Evolutionary conservation across 2,329 filamentous ascomycete species (phyloP), one percentile per base, ranked within the genome.

Genomic region (Keithomyces neogunnii): DNA sequence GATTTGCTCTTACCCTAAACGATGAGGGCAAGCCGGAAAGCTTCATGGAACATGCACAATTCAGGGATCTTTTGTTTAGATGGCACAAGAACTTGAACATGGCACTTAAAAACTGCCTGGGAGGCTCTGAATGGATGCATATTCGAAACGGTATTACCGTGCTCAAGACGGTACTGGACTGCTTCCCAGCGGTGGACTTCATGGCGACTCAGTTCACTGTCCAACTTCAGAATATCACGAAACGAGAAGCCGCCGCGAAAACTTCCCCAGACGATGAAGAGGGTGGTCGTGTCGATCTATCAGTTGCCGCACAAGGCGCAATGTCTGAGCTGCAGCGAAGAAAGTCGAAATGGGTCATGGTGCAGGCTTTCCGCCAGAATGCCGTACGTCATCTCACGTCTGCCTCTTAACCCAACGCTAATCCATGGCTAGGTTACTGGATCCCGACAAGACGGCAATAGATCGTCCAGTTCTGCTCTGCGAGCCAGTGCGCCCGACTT

Each of bases 131-230:
- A 68, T 99, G 93, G 80, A 96, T 96, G 86, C 91, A 96, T 66
- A 95, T 97, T 64, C 85, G 92, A 51, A 99, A 99, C 65, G 89
- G 90, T 44, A 95, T 97, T 58, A 93, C 87, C 52, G 78, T 97
- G 3, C 75, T 99, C 53, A 95, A 93, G 64, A 79, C 82, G 9
- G 77, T 96, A 46, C 80, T 89, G 29, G 83, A 89, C 48, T 79
- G 84, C 61, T 99, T 96, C 75, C 95, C 93, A 3, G 86, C 85
- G 13, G 82, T 97, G 52, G 89, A 95, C 62, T 93, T 89, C 66
- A 92, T 95, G 77, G 93, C 89, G 35, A 76, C 74, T 39, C 78
- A 80, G 57, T 82, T 85, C 55, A 76, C 79, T 33, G 73, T 78
- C 36, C 77, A 87, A 58, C 74, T 88, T 26, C 80, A 83, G 57